Base-by-base conservation (phyloP, 371 early-diverging fungal genomes). In the Syncephalastrum racemosum region DNA sequence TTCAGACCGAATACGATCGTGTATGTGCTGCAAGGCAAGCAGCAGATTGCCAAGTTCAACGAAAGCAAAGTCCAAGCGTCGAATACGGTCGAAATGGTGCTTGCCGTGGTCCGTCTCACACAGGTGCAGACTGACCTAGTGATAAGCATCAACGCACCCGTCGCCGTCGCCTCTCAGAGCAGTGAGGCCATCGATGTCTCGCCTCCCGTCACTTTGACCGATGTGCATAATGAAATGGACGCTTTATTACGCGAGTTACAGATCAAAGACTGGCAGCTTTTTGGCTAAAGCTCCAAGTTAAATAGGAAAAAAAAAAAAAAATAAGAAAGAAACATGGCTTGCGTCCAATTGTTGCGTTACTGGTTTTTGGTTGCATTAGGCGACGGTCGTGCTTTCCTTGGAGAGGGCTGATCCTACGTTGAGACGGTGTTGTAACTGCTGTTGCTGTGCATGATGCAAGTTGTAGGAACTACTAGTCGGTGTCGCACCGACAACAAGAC, bases 11-110 rank as follows among this genome's bases (percentile, higher is more conserved):
- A 46, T 1, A 54, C 64, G 1, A n/a, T 47, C 6, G 56, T 75
- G 2, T 67, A 68, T 50, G 20, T 81, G 1, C 52, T 84, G 6
- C 64, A 70, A 50, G 93, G 91, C 13, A 67, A 62, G 19, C 93
- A 92, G 67, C 60, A 68, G 5, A 68, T 90, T 2, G 75, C 88
- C 14, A 92, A 92, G 58, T 92, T 88, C 58, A 81, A 84, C 47
- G 89, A 87, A 61, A 53, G 46, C 1, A 64, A 73, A 15, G 64
- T 68, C 5, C 63, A 65, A 12, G 83, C 91, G 1, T 63, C 67
- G 18, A 88, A 90, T 62, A 51, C 71, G 5, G 85, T 92, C 3
- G 73, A 82, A 44, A 80, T 92, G 25, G 73, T 84, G 54, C 58
- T 93, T 62, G 84, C 84, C 12, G 78, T 90, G 8, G 58, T 92